Evolutionary conservation across 2,329 filamentous ascomycete species (phyloP), one percentile per base, ranked within the genome.

Genomic region (Neopestalotiopsis sp.): DNA sequence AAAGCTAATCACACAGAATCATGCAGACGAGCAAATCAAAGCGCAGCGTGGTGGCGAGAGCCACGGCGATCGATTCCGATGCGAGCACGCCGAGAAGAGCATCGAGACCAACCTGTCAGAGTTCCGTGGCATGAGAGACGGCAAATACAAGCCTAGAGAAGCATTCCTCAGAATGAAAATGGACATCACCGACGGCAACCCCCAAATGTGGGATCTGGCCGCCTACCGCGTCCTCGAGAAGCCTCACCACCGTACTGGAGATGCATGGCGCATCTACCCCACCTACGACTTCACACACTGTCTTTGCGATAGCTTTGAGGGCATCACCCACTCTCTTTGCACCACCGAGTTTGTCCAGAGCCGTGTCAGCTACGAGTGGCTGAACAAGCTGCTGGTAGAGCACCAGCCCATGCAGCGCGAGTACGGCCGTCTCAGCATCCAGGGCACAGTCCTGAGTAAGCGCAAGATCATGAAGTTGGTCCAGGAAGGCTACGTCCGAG

Each of bases 381-480:
- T 98, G 42, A 93, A 96, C 79, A 90, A 94, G 80, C 88, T 89
- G 12, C 86, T 97, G 14, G 93, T 90, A 45, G 90, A 97, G 68
- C 97, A 97, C 80, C 89, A 94, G 76, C 94, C 95, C 0, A 97
- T 97, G 94, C 95, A 98, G 86, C 87, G 95, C 79, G 95, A 97
- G 82, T 97, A 88, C 73, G 88, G 83, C 24, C 72, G 92, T 71
- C 84, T 95, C 40, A 97, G 93, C 73, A 87, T 98, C 40, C 91
- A 89, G 10, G 94, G 95, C 17, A 97, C 95, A 0, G 91, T 98
- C 67, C 87, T 97, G 70, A 95, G 92, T 42, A 98, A 98, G 84
- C 88, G 95, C 68, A 91, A 93, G 76, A 92, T 98, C 70, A 88
- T 90, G 71, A 91, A 92, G 81, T 84, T 98, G 5, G 94, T 98